Conservation (phyloP, 768 basidiomycete genomes). For the Termitomyces sp. region DNA sequence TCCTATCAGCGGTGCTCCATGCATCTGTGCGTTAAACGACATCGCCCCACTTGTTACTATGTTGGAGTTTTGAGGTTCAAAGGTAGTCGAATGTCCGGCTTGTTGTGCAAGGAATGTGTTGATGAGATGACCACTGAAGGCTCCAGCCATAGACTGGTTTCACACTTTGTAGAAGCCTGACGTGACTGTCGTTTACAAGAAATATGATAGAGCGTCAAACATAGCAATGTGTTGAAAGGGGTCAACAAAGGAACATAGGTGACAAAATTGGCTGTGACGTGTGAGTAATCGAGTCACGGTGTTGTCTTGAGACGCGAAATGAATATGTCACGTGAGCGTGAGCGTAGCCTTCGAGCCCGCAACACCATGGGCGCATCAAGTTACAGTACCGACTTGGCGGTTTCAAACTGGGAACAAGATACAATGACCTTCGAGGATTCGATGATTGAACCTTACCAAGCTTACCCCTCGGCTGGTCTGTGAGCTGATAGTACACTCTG, state of each 20-base stretch:
- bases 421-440: too few relatives aligned
- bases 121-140: conserved; percentile 56
- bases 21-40: conserved; percentile 58
- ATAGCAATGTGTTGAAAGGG: not conserved
- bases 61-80: conserved; percentile 19
- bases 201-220: not conserved
- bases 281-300: not conserved
- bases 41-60: conserved; percentile 49
- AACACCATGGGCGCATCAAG: too few relatives aligned
- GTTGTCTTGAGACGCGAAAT: not conserved
- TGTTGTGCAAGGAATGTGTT: conserved; percentile 36
- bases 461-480: not conserved
- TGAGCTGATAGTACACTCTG: not conserved
- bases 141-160: conserved; percentile 44
- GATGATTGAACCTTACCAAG: too few relatives aligned
- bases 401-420: too few relatives aligned
- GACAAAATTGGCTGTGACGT: not conserved
- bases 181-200: not conserved
- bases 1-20: conserved; percentile 35
- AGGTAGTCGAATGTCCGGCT: conserved; percentile 12
- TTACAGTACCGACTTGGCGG: not conserved
- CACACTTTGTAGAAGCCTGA: too few relatives aligned
- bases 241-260: not conserved
- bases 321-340: not conserved
- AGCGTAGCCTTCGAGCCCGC: not conserved